Base-by-base conservation (phyloP, 2,329 filamentous ascomycete genomes). In the Pseudogymnoascus sp. region DNA sequence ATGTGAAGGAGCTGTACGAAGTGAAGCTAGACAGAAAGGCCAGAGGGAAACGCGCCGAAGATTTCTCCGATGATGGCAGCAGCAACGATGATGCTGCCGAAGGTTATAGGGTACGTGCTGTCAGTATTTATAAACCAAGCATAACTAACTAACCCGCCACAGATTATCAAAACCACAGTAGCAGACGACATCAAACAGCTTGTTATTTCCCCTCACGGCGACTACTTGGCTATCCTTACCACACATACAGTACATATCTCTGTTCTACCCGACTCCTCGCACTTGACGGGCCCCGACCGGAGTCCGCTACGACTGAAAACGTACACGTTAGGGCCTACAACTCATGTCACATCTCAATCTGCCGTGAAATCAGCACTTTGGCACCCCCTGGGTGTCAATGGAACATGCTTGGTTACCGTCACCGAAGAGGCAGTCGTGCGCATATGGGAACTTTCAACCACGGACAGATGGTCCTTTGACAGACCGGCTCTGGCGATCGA, bases 251-350 rank as follows among this genome's bases (percentile, higher is more conserved):
- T 96, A 43, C 91, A 96, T 72, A 87, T 97, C 69, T 88, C 90
- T 62, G 80, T 93, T n/a, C 81, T 97, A 4, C 93, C 93, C 25
- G 89, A 96, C 67, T 80, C 88, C 0, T 86, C 88, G 7, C 88
- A 93, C 70, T 84, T 97, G 33, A 86, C 85, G 14, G 83, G 85
- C 64, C 80, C 83, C 52, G 90, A 93, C 70, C 79, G 77, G 55
- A 81, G 83, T 8, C 85, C 88, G 4, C 81, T 96, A 70, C 90
- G 90, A 71, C 81, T 93, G 31, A 96, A 91, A 74, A 91, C 91
- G 61, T 96, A 91, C 77, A 93, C 93, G 18, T 81, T 97, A n/a
- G 93, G 93, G 1, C 92, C 93, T 31, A 96, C 91, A 2, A 92
- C 89, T 3, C 93, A 97, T 75, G 91, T 97, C 59, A 88, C 93